Percentiles rank a stretch among this genome's conserved stretches.
Evolutionary conservation across 352 stramenopile genomes (phyloP).

Genomic region (Pythium chondricola): DNA sequence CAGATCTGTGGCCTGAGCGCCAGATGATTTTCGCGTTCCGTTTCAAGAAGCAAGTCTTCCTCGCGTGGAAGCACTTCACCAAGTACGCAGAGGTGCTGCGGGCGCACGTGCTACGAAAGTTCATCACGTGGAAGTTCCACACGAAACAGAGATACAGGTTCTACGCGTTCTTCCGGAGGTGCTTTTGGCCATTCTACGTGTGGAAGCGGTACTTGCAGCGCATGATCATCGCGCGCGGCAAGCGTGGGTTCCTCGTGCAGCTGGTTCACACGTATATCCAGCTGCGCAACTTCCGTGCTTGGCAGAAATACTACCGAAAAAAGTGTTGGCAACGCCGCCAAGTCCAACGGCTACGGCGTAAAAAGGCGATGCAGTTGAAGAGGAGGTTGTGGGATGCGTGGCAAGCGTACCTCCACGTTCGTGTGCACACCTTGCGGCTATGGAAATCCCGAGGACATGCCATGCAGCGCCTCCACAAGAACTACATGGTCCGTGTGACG

Average conservation of each 20-base stretch:
- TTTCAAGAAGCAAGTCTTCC: conserved; percentile 26
- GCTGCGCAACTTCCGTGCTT: conserved; percentile 33
- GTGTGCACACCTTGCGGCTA: conserved; percentile 14
- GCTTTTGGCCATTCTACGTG: conserved; percentile 54
- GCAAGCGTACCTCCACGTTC: conserved; percentile 2
- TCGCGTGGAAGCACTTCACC: conserved; percentile 21
- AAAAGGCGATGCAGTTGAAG: conserved; percentile 6
- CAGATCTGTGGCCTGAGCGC: conserved; percentile 26
- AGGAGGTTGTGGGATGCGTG: conserved; percentile 17
- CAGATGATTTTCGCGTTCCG: conserved; percentile 27
- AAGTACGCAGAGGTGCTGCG: conserved; percentile 18
- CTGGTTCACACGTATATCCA: conserved; percentile 29
- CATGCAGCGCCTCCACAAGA: conserved; percentile 33
- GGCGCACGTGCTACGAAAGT: conserved; percentile 28
- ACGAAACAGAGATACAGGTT: conserved; percentile 10
- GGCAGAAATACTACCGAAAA: conserved; percentile 9
- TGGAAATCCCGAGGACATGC: conserved; percentile 39
- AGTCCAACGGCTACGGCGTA: conserved; percentile 4
- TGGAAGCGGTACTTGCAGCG: conserved; percentile 41
- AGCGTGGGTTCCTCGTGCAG: conserved; percentile 27
- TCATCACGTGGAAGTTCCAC: conserved; percentile 29
- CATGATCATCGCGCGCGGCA: conserved; percentile 30
- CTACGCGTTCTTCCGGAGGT: conserved; percentile 30
- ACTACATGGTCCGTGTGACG: conserved; percentile 26
- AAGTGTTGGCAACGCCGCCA: conserved; percentile 13